Conservation (phyloP, 225 moss, liverwort and hornwort species). For the Physcomitrium patens region DNA sequence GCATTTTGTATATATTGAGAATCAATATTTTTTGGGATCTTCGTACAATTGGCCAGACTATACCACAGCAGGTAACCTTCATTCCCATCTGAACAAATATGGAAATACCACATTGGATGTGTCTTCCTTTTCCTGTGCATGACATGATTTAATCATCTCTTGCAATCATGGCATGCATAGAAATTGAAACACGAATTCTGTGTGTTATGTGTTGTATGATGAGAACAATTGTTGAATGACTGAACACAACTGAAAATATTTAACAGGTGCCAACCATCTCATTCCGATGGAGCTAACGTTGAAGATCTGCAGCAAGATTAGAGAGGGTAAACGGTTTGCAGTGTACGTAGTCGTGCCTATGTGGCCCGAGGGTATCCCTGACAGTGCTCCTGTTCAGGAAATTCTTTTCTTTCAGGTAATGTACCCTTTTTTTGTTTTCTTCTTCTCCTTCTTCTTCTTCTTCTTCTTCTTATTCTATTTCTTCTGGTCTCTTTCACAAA, state of each 20-base stretch:
- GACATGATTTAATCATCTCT: no score
- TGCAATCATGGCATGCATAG: no score
- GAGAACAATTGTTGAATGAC: not conserved
- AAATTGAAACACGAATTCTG: no score
- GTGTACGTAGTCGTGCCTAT: conserved; percentile 84
- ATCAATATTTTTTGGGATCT: conserved; percentile 95
- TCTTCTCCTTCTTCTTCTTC: not conserved
- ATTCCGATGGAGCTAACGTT: conserved; percentile 90
- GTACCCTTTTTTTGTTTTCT: not conserved
- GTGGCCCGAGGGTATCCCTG: conserved; percentile 90
- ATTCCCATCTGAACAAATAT: not conserved
- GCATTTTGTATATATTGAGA: conserved; percentile 90
- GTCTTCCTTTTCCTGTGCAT: no score
- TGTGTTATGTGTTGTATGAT: not conserved
- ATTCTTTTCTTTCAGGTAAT: conserved; percentile 90
- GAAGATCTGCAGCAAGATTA: conserved; percentile 83
- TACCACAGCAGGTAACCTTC: conserved; percentile 58
- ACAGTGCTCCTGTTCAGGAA: conserved; percentile 78
- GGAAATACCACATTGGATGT: no score
- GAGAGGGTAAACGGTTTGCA: conserved; percentile 79
- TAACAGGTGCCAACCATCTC: conserved; percentile 85
- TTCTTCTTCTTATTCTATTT: not conserved
- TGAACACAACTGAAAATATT: not conserved
- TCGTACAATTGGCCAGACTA: conserved; percentile 98
- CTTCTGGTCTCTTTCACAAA: not conserved